Evolutionary conservation across 2,329 filamentous ascomycete species (phyloP).

Genomic region (Orbilia oligospora): DNA sequence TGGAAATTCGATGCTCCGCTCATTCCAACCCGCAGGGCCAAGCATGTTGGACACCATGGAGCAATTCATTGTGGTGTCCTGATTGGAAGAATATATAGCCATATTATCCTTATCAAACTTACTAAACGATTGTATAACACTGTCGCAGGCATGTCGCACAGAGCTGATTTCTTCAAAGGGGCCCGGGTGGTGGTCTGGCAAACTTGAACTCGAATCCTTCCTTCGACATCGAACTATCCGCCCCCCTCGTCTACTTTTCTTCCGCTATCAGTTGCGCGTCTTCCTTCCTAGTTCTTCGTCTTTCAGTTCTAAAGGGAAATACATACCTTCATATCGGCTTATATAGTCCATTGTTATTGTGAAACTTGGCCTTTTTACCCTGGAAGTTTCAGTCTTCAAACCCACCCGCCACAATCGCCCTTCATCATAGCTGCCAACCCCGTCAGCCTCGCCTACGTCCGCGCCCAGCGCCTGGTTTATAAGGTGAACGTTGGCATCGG

Average conservation of each 20-base stretch:
- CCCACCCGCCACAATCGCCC: constrained; percentile 1
- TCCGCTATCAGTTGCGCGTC: background rate
- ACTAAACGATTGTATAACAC: constrained; percentile 2
- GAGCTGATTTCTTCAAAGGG: background rate
- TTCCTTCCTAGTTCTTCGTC: background rate
- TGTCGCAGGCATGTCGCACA: constrained; percentile 6
- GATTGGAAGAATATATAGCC: constrained; percentile 25
- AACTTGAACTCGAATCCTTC: background rate
- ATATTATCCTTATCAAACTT: constrained; percentile 1
- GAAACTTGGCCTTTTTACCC: no score
- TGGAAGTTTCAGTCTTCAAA: constrained; percentile 2
- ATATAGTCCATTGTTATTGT: background rate
- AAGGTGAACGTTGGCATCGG: background rate
- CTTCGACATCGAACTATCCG: background rate
- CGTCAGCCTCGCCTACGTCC: background rate
- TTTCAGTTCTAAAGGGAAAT: background rate
- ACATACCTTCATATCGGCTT: background rate
- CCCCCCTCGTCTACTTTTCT: background rate
- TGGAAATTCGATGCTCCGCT: background rate
- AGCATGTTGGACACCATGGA: background rate
- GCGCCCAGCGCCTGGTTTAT: constrained; percentile 1
- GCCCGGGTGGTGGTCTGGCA: background rate
- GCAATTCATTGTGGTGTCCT: background rate
- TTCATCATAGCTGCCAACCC: background rate
- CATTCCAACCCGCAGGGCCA: background rate